These are phyloP conservation scores for Syzygium aqueum DNA, from an alignment of 345 rosid species.

Conservation along the genomic window DNA sequence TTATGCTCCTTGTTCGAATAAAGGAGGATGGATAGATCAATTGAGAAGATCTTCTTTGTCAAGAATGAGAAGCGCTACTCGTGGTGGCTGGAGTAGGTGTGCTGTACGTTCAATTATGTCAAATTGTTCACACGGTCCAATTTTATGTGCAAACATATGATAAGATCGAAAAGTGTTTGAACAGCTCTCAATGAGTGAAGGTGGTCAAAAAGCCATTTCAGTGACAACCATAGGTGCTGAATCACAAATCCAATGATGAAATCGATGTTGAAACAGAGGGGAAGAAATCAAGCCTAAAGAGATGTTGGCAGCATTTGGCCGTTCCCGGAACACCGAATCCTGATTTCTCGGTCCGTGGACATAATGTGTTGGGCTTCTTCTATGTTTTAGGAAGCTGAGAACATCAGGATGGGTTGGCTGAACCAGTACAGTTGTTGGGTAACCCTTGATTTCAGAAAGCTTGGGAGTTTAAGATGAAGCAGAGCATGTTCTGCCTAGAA, in stretches of 20 bases:
- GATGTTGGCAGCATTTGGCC: background rate
- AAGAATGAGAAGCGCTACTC: background rate
- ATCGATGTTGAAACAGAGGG: background rate
- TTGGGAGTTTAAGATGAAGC: background rate
- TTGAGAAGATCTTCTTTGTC: background rate
- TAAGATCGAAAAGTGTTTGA: background rate
- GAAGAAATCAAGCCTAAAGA: background rate
- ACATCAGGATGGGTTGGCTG: background rate
- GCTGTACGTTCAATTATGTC: background rate
- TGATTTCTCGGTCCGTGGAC: background rate
- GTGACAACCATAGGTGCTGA: background rate
- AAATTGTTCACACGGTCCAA: background rate
- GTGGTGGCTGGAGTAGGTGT: background rate
- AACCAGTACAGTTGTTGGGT: background rate
- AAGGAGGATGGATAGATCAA: background rate
- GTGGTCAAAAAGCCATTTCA: background rate
- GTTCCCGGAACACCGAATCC: background rate
- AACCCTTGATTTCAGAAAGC: background rate
- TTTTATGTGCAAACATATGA: background rate
- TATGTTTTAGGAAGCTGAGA: background rate
- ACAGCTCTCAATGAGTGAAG: background rate
- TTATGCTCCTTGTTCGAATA: background rate
- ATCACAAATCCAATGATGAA: background rate
- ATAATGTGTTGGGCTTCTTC: background rate
- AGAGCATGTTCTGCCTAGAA: background rate